A percentile compares a stretch with the other conserved stretches of the same genome.
Conservation (phyloP, 306 rosid species). For the Senna tora region DNA sequence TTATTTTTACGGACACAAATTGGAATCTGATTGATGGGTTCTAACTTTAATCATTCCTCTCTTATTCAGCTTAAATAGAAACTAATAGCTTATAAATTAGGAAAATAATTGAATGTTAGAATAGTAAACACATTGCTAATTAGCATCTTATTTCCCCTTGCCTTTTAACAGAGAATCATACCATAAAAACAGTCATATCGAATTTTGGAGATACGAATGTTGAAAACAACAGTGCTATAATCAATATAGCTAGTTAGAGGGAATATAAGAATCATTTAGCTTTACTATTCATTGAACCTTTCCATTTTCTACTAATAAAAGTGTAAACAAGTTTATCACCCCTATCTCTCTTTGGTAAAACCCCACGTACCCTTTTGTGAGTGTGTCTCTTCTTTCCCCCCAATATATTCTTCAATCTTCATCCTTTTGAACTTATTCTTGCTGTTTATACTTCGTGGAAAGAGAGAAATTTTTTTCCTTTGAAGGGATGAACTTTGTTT, state of each 20-base stretch:
- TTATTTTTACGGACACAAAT: slow-evolving; percentile 67
- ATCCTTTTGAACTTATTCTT: slow-evolving; percentile 64
- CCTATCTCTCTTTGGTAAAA: slow-evolving; percentile 37
- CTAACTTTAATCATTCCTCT: slow-evolving; percentile 68
- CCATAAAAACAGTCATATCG: slow-evolving; percentile 56
- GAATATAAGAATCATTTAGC: slow-evolving; percentile 63
- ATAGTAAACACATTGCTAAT: slow-evolving; percentile 27
- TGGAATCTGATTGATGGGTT: slow-evolving; percentile 84
- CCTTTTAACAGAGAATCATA: slow-evolving; percentile 38
- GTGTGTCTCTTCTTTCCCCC: too few species aligned
- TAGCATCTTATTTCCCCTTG: slow-evolving; percentile 37
- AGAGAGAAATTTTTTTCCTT: slow-evolving; percentile 33
- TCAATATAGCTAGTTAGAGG: slow-evolving; percentile 45
- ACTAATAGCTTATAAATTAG: slow-evolving; percentile 29
- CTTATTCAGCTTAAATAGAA: slow-evolving; percentile 42
- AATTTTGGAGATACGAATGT: slow-evolving; percentile 72
- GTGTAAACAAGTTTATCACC: slow-evolving; percentile 37
- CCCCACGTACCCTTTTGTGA: slow-evolving; percentile 30
- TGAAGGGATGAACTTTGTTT: slow-evolving; percentile 41
- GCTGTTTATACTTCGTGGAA: slow-evolving; percentile 36
- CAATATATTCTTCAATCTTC: slow-evolving; percentile 15
- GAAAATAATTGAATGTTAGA: slow-evolving; percentile 8
- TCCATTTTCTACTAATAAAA: slow-evolving; percentile 38
- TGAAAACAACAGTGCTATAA: slow-evolving; percentile 55
- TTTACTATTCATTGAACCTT: slow-evolving; percentile 47